Evolutionary conservation across 257 asterid genomes (phyloP).

Genomic region (Prunella vulgaris): DNA sequence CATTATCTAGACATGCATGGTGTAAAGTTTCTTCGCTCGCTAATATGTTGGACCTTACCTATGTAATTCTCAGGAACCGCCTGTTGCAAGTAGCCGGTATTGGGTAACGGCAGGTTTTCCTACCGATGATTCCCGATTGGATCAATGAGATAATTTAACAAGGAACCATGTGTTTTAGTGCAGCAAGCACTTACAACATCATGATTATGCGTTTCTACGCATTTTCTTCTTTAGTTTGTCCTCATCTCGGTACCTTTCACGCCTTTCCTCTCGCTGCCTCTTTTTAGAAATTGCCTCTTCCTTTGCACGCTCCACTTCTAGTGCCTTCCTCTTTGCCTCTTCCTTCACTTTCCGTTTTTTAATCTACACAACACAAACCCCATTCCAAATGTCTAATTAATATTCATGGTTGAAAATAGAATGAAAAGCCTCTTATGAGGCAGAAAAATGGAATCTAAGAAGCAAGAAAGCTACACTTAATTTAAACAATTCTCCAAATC

Average conservation of each 20-base stretch:
- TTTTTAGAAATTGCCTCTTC: conserved; percentile 70
- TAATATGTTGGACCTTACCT: too few relatives aligned
- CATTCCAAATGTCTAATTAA: conserved; percentile 3
- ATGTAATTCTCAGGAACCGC: too few relatives aligned
- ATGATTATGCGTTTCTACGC: conserved; percentile 40
- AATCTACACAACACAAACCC: conserved; percentile 32
- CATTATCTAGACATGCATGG: too few relatives aligned
- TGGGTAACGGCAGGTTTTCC: too few relatives aligned
- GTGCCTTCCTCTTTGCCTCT: conserved; percentile 51
- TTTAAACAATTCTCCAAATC: too few relatives aligned
- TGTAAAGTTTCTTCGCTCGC: too few relatives aligned
- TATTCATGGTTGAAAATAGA: background rate
- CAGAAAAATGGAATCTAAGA: background rate
- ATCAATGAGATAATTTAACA: background rate
- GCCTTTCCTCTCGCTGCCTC: conserved; percentile 85
- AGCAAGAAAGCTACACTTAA: background rate
- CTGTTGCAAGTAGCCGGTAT: too few relatives aligned
- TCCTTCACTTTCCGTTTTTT: conserved; percentile 64
- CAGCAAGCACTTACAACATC: background rate
- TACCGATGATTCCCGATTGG: background rate
- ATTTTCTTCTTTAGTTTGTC: conserved; percentile 72
- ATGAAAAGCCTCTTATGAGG: background rate
- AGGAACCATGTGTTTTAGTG: background rate
- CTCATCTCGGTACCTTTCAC: conserved; percentile 64
- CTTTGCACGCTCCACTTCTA: conserved; percentile 56